Conservation (phyloP, 164 flowering plant species). For the Piper longum region DNA sequence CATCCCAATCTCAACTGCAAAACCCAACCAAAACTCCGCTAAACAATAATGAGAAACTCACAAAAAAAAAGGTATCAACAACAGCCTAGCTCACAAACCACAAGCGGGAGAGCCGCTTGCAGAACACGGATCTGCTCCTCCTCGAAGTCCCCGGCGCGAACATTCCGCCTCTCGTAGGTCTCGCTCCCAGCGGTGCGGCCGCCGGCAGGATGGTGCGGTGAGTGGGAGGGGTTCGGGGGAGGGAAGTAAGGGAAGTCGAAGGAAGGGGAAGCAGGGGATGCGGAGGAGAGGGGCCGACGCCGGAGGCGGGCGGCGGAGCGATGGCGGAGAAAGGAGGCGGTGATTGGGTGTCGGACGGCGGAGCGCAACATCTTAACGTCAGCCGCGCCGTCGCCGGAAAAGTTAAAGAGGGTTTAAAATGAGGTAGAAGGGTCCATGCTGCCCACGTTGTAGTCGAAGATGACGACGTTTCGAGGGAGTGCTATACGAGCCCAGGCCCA, state of each 20-base stretch:
- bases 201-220: not conserved
- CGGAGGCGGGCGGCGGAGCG: not conserved
- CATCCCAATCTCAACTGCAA: constrained; percentile 67
- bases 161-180: constrained; percentile 7
- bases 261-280: not conserved
- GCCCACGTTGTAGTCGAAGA: too few relatives aligned
- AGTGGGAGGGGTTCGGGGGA: constrained; percentile 5
- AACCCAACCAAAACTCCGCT: not conserved
- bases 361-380: constrained; percentile 11
- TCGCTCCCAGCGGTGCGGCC: not conserved
- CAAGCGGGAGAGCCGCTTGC: constrained; percentile 62
- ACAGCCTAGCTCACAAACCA: constrained; percentile 25
- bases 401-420: too few relatives aligned
- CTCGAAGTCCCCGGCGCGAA: constrained; percentile 23
- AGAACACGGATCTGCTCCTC: constrained; percentile 83
- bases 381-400: too few relatives aligned
- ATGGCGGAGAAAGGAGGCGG: not conserved
- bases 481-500: too few relatives aligned
- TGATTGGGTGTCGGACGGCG: constrained; percentile 5
- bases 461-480: too few relatives aligned
- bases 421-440: too few relatives aligned
- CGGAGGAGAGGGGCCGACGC: constrained; percentile 13
- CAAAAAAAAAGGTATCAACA: not conserved
- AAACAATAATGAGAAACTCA: not conserved
- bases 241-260: constrained; percentile 8